Conservation (phyloP, 108 stramenopile genomes). For the Stephanodiscus triporus region DNA sequence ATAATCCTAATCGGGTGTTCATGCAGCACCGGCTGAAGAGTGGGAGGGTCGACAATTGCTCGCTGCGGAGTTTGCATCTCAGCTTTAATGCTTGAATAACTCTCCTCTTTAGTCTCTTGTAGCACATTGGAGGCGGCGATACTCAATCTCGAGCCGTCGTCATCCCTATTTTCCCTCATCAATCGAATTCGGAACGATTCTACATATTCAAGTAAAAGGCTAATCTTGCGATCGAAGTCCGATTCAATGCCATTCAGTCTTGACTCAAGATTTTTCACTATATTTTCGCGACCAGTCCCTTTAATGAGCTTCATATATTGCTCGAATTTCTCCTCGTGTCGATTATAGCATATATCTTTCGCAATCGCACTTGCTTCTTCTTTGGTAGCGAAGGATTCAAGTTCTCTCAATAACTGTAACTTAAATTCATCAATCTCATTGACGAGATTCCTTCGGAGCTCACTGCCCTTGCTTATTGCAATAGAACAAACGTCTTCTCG, state of each 20-base stretch:
- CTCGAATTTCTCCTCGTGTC: neutral
- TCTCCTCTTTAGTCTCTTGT: neutral
- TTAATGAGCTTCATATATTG: neutral
- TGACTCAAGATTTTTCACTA: conserved; percentile 5
- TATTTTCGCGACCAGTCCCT: neutral
- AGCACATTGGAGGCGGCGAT: neutral
- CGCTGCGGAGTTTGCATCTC: neutral
- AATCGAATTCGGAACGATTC: too few species aligned
- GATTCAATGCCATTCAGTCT: conserved; percentile 6
- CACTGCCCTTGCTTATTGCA: too few species aligned
- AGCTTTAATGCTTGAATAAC: neutral
- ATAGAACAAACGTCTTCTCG: too few species aligned
- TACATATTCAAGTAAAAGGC: neutral
- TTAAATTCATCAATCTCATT: neutral
- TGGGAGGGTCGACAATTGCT: neutral
- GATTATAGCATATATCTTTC: neutral
- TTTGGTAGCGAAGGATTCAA: neutral
- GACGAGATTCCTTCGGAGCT: neutral
- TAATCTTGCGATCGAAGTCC: neutral
- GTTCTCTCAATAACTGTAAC: neutral
- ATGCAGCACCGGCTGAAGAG: too few species aligned
- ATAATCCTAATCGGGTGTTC: too few species aligned
- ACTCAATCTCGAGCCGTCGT: neutral
- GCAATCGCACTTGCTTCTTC: neutral
- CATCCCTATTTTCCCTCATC: neutral